Percentiles rank a stretch among this genome's conserved stretches.
Conservation (phyloP, 225 moss, liverwort and hornwort species). For the Ulota crispa region DNA sequence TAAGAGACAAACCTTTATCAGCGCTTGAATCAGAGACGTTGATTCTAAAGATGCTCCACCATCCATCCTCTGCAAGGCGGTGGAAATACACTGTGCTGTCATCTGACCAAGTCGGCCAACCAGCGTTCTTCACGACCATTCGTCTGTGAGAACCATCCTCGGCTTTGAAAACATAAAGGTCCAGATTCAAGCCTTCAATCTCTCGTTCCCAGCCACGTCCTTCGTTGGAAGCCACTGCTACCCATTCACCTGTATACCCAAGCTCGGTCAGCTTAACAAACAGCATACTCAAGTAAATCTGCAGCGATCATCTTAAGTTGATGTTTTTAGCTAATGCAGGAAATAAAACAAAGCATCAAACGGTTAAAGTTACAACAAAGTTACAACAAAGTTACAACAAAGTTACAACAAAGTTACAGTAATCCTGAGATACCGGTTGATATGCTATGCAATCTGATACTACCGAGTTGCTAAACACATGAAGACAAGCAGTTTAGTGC, state of each 20-base stretch:
- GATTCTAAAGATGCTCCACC: slow-evolving; percentile 88
- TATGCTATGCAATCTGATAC: not conserved
- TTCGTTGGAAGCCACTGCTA: slow-evolving; percentile 69
- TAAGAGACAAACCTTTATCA: slow-evolving; percentile 28
- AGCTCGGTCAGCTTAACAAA: slow-evolving; percentile 11
- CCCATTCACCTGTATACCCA: slow-evolving; percentile 65
- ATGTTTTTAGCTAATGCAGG: too few relatives aligned
- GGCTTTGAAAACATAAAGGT: slow-evolving; percentile 62
- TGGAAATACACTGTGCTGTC: slow-evolving; percentile 76
- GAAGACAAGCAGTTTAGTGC: not conserved
- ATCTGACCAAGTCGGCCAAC: slow-evolving; percentile 89
- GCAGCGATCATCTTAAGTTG: not conserved
- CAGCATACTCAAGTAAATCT: not conserved
- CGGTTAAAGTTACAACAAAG: not conserved
- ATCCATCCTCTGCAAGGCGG: slow-evolving; percentile 74
- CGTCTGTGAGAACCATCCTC: slow-evolving; percentile 71
- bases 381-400: not conserved
- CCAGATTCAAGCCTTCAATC: slow-evolving; percentile 49
- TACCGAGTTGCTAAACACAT: not conserved
- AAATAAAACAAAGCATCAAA: not conserved
- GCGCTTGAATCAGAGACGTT: slow-evolving; percentile 40
- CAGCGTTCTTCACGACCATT: slow-evolving; percentile 55
- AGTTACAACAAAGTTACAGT: not conserved
- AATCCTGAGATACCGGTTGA: not conserved
- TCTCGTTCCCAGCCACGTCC: slow-evolving; percentile 65